phyloP scores from a whole-genome alignment of 164 flowering plant genomes.

The Cinnamomum chago region DNA sequence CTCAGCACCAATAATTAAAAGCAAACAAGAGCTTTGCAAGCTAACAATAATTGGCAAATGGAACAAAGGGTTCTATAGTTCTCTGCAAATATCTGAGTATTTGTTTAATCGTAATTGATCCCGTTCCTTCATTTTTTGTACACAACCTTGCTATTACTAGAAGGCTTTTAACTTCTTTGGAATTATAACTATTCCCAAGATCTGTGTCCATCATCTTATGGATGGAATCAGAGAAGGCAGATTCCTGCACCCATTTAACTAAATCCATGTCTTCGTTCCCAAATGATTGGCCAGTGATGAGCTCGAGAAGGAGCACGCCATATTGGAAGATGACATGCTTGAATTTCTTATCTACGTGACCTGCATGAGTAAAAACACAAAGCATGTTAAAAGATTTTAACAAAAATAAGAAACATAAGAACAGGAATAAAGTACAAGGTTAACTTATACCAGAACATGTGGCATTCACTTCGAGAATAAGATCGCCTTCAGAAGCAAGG shows the following conservation, averaged over 20 bases:
- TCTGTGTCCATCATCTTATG: conserved; percentile 82
- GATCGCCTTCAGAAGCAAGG: conserved; percentile 24
- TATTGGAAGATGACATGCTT: conserved; percentile 56
- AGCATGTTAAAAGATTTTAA: neutral
- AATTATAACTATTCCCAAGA: conserved; percentile 57
- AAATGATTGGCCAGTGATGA: conserved; percentile 79
- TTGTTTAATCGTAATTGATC: conserved; percentile 42
- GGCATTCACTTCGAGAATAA: conserved; percentile 13
- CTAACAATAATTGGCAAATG: neutral
- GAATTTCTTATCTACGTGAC: conserved; percentile 31
- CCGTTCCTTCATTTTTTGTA: conserved; percentile 41
- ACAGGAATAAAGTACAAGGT: neutral
- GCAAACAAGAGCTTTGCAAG: neutral
- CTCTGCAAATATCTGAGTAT: conserved; percentile 62
- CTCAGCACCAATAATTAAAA: neutral
- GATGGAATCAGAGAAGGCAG: conserved; percentile 38
- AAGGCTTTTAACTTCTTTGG: conserved; percentile 53
- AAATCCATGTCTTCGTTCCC: conserved; percentile 52
- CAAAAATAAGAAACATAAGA: neutral
- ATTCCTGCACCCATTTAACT: conserved; percentile 63
- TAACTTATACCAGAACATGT: conserved; percentile 34
- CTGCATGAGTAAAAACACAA: conserved; percentile 23
- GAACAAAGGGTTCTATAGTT: conserved; percentile 28
- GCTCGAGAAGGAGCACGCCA: conserved; percentile 74
- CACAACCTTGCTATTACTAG: conserved; percentile 68